Evolutionary conservation across 768 basidiomycete genomes (phyloP).

Genomic region (Vararia minispora): DNA sequence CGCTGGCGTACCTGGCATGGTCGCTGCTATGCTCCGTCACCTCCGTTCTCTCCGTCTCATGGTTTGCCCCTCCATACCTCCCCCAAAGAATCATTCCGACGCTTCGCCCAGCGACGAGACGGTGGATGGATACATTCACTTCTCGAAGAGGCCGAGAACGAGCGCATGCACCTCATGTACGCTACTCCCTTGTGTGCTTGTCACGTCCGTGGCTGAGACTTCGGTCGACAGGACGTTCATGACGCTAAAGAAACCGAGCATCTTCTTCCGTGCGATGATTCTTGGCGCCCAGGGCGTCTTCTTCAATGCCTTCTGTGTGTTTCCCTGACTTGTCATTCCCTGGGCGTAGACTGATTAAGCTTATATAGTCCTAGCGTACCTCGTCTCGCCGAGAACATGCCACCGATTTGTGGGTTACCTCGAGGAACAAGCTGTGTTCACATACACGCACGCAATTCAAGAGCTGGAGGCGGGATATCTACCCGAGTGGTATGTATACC

Average conservation of each 20-base stretch:
- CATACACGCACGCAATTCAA: slow-evolving; percentile 77
- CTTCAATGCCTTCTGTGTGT: slow-evolving; percentile 79
- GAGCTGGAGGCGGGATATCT: slow-evolving; percentile 76
- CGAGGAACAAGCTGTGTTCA: slow-evolving; percentile 92
- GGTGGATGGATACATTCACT: slow-evolving; percentile 86
- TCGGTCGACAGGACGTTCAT: slow-evolving; percentile 75
- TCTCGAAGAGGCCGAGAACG: slow-evolving; percentile 92
- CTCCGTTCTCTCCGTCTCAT: slow-evolving; percentile 80
- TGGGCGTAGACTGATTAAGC: neutral
- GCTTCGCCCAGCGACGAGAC: slow-evolving; percentile 31
- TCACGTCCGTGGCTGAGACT: neutral
- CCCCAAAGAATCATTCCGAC: slow-evolving; percentile 3
- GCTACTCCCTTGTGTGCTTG: slow-evolving; percentile 11
- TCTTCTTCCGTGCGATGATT: slow-evolving; percentile 72
- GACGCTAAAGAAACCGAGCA: slow-evolving; percentile 73
- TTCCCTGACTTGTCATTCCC: neutral
- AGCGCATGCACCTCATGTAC: slow-evolving; percentile 90
- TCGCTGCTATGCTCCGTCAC: slow-evolving; percentile 82
- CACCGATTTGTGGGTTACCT: slow-evolving; percentile 90
- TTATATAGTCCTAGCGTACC: slow-evolving; percentile 56
- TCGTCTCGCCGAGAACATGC: slow-evolving; percentile 62
- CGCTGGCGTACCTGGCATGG: slow-evolving; percentile 96
- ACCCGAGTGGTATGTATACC: slow-evolving; percentile 63
- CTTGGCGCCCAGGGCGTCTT: slow-evolving; percentile 90
- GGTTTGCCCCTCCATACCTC: slow-evolving; percentile 28